Evolutionary conservation across 139 green algal species (phyloP).

Genomic region (Gonium pectorale): DNA sequence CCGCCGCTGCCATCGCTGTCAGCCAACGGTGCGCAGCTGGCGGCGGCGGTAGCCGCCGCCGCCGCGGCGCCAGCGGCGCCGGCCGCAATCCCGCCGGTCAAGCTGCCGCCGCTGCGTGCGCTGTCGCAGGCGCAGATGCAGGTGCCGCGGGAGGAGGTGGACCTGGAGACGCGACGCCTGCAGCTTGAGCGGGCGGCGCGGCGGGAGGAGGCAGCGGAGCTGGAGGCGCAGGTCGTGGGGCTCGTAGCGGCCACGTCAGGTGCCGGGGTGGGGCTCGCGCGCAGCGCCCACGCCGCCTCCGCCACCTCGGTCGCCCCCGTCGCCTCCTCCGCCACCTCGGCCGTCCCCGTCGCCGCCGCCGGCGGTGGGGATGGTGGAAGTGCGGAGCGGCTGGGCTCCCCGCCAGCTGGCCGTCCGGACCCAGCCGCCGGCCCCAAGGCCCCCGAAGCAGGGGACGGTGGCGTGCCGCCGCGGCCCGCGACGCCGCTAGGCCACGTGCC

Average conservation of each 20-base stretch:
- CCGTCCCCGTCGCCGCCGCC: too few species aligned
- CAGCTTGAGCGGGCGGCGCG: background rate
- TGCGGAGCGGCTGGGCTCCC: too few species aligned
- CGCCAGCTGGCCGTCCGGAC: too few species aligned
- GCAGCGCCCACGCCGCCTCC: background rate
- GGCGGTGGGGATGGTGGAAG: too few species aligned
- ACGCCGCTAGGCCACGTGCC: slow-evolving; percentile 27
- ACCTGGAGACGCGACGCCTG: background rate
- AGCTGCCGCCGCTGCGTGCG: slow-evolving; percentile 34
- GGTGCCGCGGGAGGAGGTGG: too few species aligned
- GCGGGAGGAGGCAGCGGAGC: slow-evolving; percentile 1
- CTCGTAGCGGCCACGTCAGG: slow-evolving; percentile 4
- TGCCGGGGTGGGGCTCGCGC: background rate
- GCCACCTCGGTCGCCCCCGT: too few species aligned
- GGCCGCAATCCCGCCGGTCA: background rate
- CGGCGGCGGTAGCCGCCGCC: background rate
- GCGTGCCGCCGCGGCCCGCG: background rate
- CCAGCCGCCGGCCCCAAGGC: too few species aligned
- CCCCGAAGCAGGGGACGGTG: background rate
- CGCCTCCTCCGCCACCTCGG: background rate
- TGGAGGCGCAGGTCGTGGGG: slow-evolving; percentile 1
- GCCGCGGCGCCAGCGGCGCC: too few species aligned
- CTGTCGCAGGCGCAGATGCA: background rate
- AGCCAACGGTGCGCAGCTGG: background rate
- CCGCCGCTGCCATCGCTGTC: background rate